phyloP scores from a whole-genome alignment of 441 rosid genomes.

The Gossypium davidsonii region DNA sequence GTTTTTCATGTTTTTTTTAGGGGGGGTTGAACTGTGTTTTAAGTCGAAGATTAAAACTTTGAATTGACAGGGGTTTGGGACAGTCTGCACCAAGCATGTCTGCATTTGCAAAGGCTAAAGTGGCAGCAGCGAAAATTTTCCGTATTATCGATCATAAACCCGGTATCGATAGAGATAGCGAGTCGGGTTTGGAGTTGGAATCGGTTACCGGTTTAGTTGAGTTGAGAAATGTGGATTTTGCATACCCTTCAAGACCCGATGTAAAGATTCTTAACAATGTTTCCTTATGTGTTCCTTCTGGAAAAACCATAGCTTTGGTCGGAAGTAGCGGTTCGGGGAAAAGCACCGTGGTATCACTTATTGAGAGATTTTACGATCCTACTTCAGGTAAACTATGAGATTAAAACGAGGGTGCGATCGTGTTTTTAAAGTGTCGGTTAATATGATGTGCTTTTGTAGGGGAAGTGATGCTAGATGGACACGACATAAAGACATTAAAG shows the following conservation, averaged over 20 bases:
- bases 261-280: conserved; percentile 72
- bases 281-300: conserved; percentile 77
- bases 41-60: background rate
- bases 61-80: conserved; percentile 64
- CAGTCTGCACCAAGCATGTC: conserved; percentile 94
- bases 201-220: conserved; percentile 77
- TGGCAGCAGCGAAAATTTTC: conserved; percentile 88
- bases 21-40: no score
- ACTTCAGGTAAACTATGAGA: conserved; percentile 50
- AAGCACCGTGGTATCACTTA: conserved; percentile 97
- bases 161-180: conserved; percentile 49
- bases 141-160: conserved; percentile 89
- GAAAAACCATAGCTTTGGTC: conserved; percentile 94
- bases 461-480: conserved; percentile 83
- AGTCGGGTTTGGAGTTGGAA: conserved; percentile 63
- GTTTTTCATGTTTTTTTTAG: no score
- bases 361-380: conserved; percentile 96
- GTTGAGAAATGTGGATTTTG: conserved; percentile 77
- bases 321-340: conserved; percentile 99
- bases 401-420: background rate
- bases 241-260: conserved; percentile 92
- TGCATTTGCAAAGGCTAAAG: conserved; percentile 90
- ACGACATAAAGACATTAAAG: conserved; percentile 68
- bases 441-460: conserved; percentile 40
- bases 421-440: background rate